Evolutionary conservation across 768 basidiomycete genomes (phyloP), one percentile per base, ranked within the genome.

Genomic region (Pisolithus orientalis): DNA sequence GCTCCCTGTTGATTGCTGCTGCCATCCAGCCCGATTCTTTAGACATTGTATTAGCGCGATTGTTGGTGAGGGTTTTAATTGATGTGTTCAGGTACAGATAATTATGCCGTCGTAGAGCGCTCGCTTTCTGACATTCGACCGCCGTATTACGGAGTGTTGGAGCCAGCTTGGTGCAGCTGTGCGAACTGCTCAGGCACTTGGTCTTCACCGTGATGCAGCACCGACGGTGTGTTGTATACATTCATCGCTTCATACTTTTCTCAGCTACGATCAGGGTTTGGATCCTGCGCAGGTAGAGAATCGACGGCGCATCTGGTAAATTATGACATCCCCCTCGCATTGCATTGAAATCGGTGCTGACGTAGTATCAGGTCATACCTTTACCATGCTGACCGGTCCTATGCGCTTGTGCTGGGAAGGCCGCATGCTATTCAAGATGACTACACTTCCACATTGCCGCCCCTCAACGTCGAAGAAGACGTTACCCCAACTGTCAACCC

Each of bases 121-220:
- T 50, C 74, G 89, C 57, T 80, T 82, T 59, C 64, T 83, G 46
- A 75, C 79, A 4, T 80, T 90, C 61, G 88, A 91, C 63, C 82
- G 88, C 45, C 82, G 89, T 44, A 87, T 95, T 53, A 94, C 93
- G 7, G 94, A 96, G 70, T 94, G 93, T 62, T 97, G 94, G 92
- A 92, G 90, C 65, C 92, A 95, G 62, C 75, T 97, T 16, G 94
- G 94, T 34, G 93, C 94, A 6, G 91, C 91, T 45, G 85, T 97
- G 13, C 72, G 93, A 53, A 96, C 94, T 31, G 94, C 93, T 8
- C 93, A 95, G 62, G 94, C 94, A 3, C 80, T 97, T 21, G 94
- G 94, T 8, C 70, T 97, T 34, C 94, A 96, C 70, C 80, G 94
- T 47, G 94, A 97, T 68, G 90, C 88, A 9, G 80, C 84, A 1